phyloP scores from a whole-genome alignment of 106 monocot genomes.

The Dioscorea zingiberensis region DNA sequence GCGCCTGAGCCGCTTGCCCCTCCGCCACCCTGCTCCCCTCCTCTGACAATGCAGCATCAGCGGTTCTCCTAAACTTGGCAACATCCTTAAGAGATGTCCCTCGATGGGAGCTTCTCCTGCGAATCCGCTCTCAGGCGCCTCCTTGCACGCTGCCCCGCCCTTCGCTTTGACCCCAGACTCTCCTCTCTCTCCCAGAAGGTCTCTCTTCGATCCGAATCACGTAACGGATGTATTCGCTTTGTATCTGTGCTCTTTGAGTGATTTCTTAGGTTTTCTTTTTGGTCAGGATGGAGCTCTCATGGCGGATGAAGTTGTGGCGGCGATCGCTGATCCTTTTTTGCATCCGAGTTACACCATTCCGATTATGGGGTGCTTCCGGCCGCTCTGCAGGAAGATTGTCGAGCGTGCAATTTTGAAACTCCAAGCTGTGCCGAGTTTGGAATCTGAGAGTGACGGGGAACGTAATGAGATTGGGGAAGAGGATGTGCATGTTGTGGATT shows the following conservation, averaged over 20 bases:
- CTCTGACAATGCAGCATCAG: no score
- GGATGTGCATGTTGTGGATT: slow-evolving; percentile 53
- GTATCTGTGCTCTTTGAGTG: background rate
- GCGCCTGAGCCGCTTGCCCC: no score
- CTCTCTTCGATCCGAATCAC: background rate
- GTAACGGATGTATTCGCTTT: background rate
- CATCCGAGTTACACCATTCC: slow-evolving; percentile 86
- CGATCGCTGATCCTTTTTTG: slow-evolving; percentile 65
- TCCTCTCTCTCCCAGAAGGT: slow-evolving; percentile 44
- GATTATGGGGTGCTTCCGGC: slow-evolving; percentile 81
- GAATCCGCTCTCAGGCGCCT: slow-evolving; percentile 48
- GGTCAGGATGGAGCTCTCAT: slow-evolving; percentile 27
- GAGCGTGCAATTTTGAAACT: slow-evolving; percentile 44
- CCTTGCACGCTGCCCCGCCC: slow-evolving; percentile 53
- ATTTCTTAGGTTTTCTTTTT: background rate
- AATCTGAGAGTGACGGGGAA: slow-evolving; percentile 13
- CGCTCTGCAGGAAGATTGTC: slow-evolving; percentile 37
- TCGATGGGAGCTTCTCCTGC: slow-evolving; percentile 56
- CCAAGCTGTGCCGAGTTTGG: slow-evolving; percentile 9
- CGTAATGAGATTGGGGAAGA: slow-evolving; percentile 48
- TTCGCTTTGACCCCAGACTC: slow-evolving; percentile 32
- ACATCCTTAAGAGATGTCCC: slow-evolving; percentile 53
- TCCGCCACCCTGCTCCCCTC: no score
- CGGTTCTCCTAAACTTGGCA: no score
- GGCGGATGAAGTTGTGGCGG: slow-evolving; percentile 41